Base-by-base conservation (phyloP, 768 basidiomycete species). In the Hirschioporus abietinus region DNA sequence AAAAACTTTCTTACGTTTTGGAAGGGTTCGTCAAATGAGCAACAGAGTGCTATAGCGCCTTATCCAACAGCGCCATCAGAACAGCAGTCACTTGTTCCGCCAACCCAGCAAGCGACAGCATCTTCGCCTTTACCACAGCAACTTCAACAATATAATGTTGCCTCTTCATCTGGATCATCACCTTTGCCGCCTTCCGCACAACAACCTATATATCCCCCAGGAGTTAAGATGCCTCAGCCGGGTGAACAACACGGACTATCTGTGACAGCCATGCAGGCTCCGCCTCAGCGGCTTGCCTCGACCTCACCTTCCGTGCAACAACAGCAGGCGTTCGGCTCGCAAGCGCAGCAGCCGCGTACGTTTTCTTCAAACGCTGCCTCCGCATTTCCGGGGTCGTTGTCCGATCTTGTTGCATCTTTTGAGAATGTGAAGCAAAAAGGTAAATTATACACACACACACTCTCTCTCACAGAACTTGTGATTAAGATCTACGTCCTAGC, bases 341-440 rank as follows among this genome's bases (percentile, higher is more conserved):
- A 66, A 64, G 60, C 67, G 36, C 66, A 71, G 36, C 67, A 68
- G 52, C 71, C 68, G 58, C n/a, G 35, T 60, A 24, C 62, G 63
- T 66, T 67, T 30, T 67, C 73, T 23, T 66, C 71, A 24, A 35
- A 52, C 23, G 71, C 81, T 62, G 71, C 80, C 25, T 76, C 80
- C 10, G 86, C 86, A 24, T 89, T 90, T 84, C 95, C 93, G 20
- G 92, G 89, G 66, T 93, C 89, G 27, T 75, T 99, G 74, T 93
- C 93, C 12, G 96, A 98, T 74, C 82, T 99, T 64, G 95, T 98
- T 57, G 87, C 91, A 24, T 95, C 93, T 57, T 99, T 98, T 73
- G 96, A 99, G 80, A 91, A 84, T 60, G 95, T 96, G 59, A 99
- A 98, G 79, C 95, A 96, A 81, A 95, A 97, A 76, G 95, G 96